Base-by-base conservation (phyloP, 805 yeast genomes). In the Saccharomycopsis sp. region DNA sequence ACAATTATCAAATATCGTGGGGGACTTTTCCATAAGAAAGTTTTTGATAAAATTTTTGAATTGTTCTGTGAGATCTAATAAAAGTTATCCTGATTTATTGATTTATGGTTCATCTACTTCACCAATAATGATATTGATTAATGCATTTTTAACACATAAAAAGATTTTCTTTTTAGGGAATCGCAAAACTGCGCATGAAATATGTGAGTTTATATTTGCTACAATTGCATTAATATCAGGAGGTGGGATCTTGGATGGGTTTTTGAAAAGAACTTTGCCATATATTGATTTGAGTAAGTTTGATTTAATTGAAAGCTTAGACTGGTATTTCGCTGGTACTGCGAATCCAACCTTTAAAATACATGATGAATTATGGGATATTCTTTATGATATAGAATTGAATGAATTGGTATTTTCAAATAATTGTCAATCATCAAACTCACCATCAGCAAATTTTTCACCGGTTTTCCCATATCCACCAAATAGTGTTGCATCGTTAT, bases 261-360 rank as follows among this genome's bases (percentile, higher is more conserved):
- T 74, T 11, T 62, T 65, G 40, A 65, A 70, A 45, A 67, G 71
- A 43, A 63, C 76, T 20, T 77, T 74, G 54, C 82, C 82, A 1
- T 71, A 75, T 41, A 66, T 76, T 3, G 81, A 77, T 51, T 70
- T 76, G 16, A 70, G 76, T 20, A 73, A 74, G 47, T 70, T 72
- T 20, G 79, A 74, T 47, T 63, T 72, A 8, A 60, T 77, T 47
- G 66, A 67, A 40, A 60, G 64, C 40, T 68, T 76, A 40, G 69
- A 65, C 9, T 74, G 77, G 13, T 76, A 60, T 54, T 60, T 76
- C 48, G 82, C 81, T 1, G 82, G 82, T 13, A 77, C 78, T 27
- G 75, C 75, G 47, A 76, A 77, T 56, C 79, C 81, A 4, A 74
- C 78, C 35, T 76, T 76, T 60, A 72, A 72, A 51, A 58, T 66